These are phyloP conservation scores for Pestalotiopsis sp. DNA, from an alignment of 2,329 filamentous ascomycete species.

Conservation along the genomic window DNA sequence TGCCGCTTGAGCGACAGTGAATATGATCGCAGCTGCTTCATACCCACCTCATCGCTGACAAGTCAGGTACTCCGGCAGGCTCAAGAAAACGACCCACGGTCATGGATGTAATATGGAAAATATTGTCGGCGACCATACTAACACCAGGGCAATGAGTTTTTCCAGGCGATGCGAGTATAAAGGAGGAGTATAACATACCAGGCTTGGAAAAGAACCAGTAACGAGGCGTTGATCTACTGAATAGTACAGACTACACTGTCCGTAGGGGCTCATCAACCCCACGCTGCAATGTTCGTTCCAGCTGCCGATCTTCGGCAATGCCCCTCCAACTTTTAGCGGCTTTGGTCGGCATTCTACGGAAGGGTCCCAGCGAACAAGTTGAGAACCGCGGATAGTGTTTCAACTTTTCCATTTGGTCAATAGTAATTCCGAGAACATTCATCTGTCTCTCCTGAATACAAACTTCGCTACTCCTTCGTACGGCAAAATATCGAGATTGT, in stretches of 20 bases:
- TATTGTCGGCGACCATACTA: neutral
- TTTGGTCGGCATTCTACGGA: slow-evolving; percentile 7
- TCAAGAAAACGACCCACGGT: too few relatives aligned
- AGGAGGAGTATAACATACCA: neutral
- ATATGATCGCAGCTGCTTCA: too few relatives aligned
- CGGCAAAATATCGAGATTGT: too few relatives aligned
- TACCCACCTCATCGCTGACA: too few relatives aligned
- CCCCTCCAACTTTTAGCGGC: slow-evolving; percentile 2
- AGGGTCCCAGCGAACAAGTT: neutral
- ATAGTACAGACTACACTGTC: neutral
- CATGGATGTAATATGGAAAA: too few relatives aligned
- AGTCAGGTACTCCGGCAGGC: too few relatives aligned
- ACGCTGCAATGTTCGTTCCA: neutral
- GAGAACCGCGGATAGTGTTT: neutral
- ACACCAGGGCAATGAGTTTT: neutral
- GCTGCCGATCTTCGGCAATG: slow-evolving; percentile 8
- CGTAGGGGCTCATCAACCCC: neutral
- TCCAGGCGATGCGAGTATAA: too few relatives aligned
- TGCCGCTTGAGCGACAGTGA: neutral
- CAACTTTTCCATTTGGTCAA: neutral
- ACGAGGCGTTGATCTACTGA: neutral
- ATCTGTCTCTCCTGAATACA: neutral
- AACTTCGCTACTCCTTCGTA: neutral
- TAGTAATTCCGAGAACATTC: neutral
- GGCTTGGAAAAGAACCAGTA: neutral